Evolutionary conservation across 176 grass and related monocot genomes (phyloP), one percentile per base, ranked within the genome.

Genomic region (Oropetium thomaeum): DNA sequence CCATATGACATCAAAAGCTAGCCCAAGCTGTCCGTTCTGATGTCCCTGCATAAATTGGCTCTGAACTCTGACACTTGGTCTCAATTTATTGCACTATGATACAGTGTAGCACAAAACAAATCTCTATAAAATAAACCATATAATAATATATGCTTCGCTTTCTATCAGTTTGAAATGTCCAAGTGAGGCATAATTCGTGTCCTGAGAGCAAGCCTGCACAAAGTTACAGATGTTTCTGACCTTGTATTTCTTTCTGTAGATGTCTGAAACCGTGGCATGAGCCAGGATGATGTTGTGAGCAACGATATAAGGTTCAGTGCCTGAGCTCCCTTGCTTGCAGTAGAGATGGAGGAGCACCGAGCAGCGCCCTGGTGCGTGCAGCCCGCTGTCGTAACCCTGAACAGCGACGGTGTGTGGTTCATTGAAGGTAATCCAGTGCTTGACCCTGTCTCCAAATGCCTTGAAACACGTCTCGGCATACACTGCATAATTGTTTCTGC

Each of bases 1-100:
- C 93, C 93, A 97, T 34, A 97, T 97, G 25, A 91, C 93, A 63
- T 97, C 93, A 71, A 97, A 97, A 22, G 90, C 83, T 47, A 97
- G 89, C 7, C 93, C 93, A 28, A 97, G 23, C 17, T 65, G 52
- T 34, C 93, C 93, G 37, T 65, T 28, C 70, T 97, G 93, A 31
- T 85, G 13, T 33, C 83, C 54, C 93, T 96, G 49, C 49, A 52
- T 52, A 52, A 52, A 52, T 23, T 52, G 49, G 49, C 3, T 52
- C 19, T 52, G 20, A 52, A 52, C 49, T 52, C 7, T 52, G 49
- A 22, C 20, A 23, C 49, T 52, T 52, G 1, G 19, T 52, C 13
- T 52, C 49, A 22, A 52, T 52, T 52, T 52, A 52, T 22, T 42
- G 5, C 41, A 10, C 8, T 52, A 52, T 52, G 1, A 22, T 52